These are phyloP conservation scores for Leptographium lundbergii DNA, from an alignment of 2,329 filamentous ascomycete species.

Conservation along the genomic window DNA sequence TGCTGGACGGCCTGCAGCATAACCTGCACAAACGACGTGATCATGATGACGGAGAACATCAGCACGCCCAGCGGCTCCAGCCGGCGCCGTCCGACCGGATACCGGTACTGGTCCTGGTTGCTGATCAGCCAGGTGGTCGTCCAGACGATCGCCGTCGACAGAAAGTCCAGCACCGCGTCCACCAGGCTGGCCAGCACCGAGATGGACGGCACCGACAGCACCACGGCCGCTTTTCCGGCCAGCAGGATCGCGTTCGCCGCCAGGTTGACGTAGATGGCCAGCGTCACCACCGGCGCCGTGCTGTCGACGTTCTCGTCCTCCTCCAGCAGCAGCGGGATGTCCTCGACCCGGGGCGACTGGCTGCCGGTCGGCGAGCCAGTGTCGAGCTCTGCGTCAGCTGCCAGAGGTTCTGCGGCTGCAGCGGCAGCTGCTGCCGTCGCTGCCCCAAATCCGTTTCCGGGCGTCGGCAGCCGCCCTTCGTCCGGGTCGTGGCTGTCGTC, in stretches of 20 bases:
- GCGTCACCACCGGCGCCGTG: slow-evolving; percentile 60
- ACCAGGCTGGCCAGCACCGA: slow-evolving; percentile 71
- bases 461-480: slow-evolving; percentile 24
- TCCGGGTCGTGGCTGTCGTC: slow-evolving; percentile 23
- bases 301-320: slow-evolving; percentile 63
- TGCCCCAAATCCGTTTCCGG: neutral
- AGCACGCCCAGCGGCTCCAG: slow-evolving; percentile 71
- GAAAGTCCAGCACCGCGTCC: slow-evolving; percentile 67
- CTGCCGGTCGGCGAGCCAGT: slow-evolving; percentile 13
- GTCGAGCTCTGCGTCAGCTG: neutral
- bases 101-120: slow-evolving; percentile 59
- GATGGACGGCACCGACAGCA: slow-evolving; percentile 66
- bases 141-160: slow-evolving; percentile 73
- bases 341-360: slow-evolving; percentile 25
- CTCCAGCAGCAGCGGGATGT: slow-evolving; percentile 48
- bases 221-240: slow-evolving; percentile 63
- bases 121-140: slow-evolving; percentile 63
- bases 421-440: neutral
- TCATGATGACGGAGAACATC: slow-evolving; percentile 77
- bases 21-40: slow-evolving; percentile 72
- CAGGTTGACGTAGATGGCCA: slow-evolving; percentile 82
- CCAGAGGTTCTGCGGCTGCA: neutral
- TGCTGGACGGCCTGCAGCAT: slow-evolving; percentile 56
- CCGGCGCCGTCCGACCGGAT: slow-evolving; percentile 65
- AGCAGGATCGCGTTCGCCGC: slow-evolving; percentile 65